Evolutionary conservation across 495 filamentous ascomycete genomes (phyloP).

Genomic region (Podospora sp.): DNA sequence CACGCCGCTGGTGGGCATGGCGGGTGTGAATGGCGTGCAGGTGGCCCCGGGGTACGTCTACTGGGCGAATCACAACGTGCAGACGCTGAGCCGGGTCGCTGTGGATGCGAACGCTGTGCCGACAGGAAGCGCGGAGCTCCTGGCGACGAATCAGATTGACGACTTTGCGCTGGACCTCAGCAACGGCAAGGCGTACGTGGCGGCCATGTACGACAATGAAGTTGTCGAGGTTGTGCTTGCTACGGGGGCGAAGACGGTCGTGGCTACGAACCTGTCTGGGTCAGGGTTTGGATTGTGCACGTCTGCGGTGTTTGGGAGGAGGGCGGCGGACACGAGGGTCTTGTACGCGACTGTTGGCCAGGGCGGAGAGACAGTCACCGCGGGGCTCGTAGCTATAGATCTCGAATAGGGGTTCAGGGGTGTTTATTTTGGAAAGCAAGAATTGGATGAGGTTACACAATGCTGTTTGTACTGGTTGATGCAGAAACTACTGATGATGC

Average conservation of each 20-base stretch:
- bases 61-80: constrained; percentile 36
- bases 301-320: neutral
- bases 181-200: neutral
- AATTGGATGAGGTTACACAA: neutral
- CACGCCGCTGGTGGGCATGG: constrained; percentile 14
- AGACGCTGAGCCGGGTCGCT: constrained; percentile 20
- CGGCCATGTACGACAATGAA: neutral
- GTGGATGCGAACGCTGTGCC: constrained; percentile 15
- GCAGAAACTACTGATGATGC: neutral
- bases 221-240: neutral
- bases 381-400: neutral
- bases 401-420: neutral
- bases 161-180: constrained; percentile 4
- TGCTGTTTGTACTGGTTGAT: neutral
- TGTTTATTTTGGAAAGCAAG: neutral
- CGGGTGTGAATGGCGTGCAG: constrained; percentile 48
- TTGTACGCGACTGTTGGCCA: neutral
- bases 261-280: neutral
- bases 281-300: neutral
- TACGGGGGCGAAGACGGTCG: neutral
- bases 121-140: constrained; percentile 18
- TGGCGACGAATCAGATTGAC: constrained; percentile 4
- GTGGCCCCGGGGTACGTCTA: constrained; percentile 39
- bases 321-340: neutral
- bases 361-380: neutral